Evolutionary conservation across 352 stramenopile species (phyloP).

Genomic region (Thraustochytrium striatum): DNA sequence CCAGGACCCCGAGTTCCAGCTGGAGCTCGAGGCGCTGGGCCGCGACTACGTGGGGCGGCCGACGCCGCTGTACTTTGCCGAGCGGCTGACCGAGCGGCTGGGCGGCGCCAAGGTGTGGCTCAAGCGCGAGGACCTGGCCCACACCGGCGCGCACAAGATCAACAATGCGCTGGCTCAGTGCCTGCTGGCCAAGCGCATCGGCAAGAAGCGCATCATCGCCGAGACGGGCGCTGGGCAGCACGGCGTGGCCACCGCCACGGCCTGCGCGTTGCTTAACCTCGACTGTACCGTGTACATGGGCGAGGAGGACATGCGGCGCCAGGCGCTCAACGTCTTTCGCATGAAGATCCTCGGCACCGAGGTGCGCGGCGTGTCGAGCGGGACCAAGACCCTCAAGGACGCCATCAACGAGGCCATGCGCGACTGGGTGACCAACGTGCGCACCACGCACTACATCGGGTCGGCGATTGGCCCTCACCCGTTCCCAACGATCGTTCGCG

Average conservation of each 20-base stretch:
- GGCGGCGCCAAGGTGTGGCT: constrained; percentile 91
- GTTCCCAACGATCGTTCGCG: constrained; percentile 95
- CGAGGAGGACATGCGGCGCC: constrained; percentile 92
- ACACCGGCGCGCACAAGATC: constrained; percentile 98
- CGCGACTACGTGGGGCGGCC: constrained; percentile 84
- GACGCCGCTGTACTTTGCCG: constrained; percentile 92
- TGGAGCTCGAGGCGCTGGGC: constrained; percentile 91
- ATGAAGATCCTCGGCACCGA: constrained; percentile 99
- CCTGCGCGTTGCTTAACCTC: constrained; percentile 89
- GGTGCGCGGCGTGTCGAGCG: constrained; percentile 91
- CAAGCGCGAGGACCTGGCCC: constrained; percentile 94
- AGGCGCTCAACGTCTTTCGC: constrained; percentile 96
- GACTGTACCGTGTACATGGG: constrained; percentile 98
- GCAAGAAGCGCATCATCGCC: constrained; percentile 95
- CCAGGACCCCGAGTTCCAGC: constrained; percentile 87
- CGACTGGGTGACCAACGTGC: constrained; percentile 98
- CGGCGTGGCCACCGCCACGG: constrained; percentile 92
- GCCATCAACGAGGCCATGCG: constrained; percentile 97
- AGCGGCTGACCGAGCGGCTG: constrained; percentile 85
- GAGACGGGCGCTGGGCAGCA: constrained; percentile 97
- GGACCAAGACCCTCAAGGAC: constrained; percentile 94
- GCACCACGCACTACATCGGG: constrained; percentile 95
- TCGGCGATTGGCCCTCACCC: constrained; percentile 94
- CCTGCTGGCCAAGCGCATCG: constrained; percentile 88
- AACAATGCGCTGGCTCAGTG: constrained; percentile 97